Base-by-base conservation (phyloP, 2,329 filamentous ascomycete genomes). In the Fusarium sp. region DNA sequence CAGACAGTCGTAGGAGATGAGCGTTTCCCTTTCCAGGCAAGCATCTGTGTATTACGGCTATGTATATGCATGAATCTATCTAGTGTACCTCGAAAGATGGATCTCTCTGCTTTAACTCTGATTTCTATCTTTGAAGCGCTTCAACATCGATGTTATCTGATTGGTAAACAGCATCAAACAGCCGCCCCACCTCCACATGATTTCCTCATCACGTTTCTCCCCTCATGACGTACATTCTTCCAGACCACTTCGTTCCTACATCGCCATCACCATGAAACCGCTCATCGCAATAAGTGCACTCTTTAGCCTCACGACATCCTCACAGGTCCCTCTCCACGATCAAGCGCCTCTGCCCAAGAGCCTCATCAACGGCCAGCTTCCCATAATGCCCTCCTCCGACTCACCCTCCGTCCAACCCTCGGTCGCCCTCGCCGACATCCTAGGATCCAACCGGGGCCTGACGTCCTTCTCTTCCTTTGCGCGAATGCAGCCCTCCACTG, bases 401-500 rank as follows among this genome's bases (percentile, higher is more conserved):
- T 46, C 56, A 8, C 75, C 74, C 46, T 69, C 76, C 34, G 67
- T 77, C 57, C 81, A 75, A 75, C 83, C 83, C 49, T 79, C 81
- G 31, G 86, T 95, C 33, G 88, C 93, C 64, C 88, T 98, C 57
- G 92, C 91, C 41, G 95, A 98, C 79, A 90, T 97, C 34, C 89
- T 97, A 69, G 91, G 92, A 38, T 90, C 90, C 70, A 89, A 93
- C 57, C 89, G 92, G 72, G 87, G 85, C 64, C 92, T 97, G 76
- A 94, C 93, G 68, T 90, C 94, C 71, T 98, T 97, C 80, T 91
- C 93, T 31, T 89, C 89, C 41, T 89, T 97, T 74, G 90, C 91
- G 7, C 89, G 94, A 62, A 91, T 95, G 75, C 88, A 94, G 73
- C 86, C 89, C 46, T 80, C 85, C n/a, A 85, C 94, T 20, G 86